Evolutionary conservation across 192 early-diverging fungal species (phyloP), one percentile per base, ranked within the genome.

Genomic region (Mortierella antarctica): DNA sequence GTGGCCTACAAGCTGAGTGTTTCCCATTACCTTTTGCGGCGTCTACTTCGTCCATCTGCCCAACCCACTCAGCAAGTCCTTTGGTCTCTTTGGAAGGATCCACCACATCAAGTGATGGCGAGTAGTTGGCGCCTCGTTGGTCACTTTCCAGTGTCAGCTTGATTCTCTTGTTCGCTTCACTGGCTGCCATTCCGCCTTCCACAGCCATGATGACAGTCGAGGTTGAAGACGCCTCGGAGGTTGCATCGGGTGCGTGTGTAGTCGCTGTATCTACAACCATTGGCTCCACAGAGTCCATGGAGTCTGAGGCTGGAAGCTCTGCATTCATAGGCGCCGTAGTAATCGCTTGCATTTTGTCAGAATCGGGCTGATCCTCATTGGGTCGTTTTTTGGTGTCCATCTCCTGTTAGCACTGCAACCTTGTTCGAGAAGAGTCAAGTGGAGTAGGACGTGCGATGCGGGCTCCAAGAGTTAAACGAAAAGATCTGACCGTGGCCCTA

Each of bases 341-440:
- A 2, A 3, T 31, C 31, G 31, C 31, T n/a, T 55, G 6, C 17
- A 39, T 13, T 12, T n/a, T 5, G 13, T 57, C 67, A 9, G 41
- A 9, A 20, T 65, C 50, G 17, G 41, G 62, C 14, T 31, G 12
- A n/a, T 80, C 76, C 12, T 71, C 64, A 41, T 71, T 80, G 5
- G 77, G 70, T 21, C 77, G 64, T 55, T 80, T 80, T 62, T 80
- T 80, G 58, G 69, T 67, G n/a, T 80, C 77, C 77, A 80, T 80
- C 20, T n/a, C n/a, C n/a, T n/a, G 39, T 12, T 21, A 41, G 55
- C 31, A 31, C 18, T 45, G 13, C n/a, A 10, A 20, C 42, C 42
- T n/a, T n/a, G 45, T 21, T 39, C 20, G 39, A 4, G 41, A 40
- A 47, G 45, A 40, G 42, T 5, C 1, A 45, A 17, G n/a, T 18